Evolutionary conservation across 1,284 basidiomycete genomes (phyloP).

Genomic region (Cystobasidium slooffiae): DNA sequence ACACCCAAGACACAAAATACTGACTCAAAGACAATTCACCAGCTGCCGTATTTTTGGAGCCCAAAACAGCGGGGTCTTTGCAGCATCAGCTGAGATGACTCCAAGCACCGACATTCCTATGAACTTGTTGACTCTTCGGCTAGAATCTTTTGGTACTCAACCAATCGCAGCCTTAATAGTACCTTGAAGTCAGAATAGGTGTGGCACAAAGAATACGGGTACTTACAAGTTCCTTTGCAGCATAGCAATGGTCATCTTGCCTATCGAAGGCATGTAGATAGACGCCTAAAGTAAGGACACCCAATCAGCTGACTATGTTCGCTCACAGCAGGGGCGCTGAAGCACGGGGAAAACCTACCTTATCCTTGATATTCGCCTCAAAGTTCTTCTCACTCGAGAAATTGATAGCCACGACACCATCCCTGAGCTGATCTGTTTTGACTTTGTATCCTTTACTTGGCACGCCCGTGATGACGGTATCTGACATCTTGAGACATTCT

Average conservation of each 20-base stretch:
- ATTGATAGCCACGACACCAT: conserved; percentile 90
- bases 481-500: conserved; percentile 76
- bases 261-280: conserved; percentile 88
- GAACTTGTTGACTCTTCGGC: conserved; percentile 19
- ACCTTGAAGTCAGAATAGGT: too few species aligned
- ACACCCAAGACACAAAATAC: too few species aligned
- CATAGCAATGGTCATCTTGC: conserved; percentile 97
- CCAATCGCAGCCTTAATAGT: too few species aligned
- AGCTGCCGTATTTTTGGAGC: too few species aligned
- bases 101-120: too few species aligned
- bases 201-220: too few species aligned
- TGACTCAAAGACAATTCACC: too few species aligned
- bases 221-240: conserved; percentile 88
- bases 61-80: too few species aligned
- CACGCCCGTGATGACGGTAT: conserved; percentile 89
- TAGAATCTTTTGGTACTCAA: conserved; percentile 35
- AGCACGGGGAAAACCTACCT: conserved; percentile 62
- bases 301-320: not conserved
- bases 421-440: conserved; percentile 83
- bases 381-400: conserved; percentile 97
- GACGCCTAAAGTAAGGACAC: conserved; percentile 68
- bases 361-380: conserved; percentile 86
- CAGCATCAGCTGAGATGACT: too few species aligned
- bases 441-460: conserved; percentile 87
- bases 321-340: conserved; percentile 24